Evolutionary conservation across 192 early-diverging fungal genomes (phyloP).

Genomic region (Linnemannia exigua): DNA sequence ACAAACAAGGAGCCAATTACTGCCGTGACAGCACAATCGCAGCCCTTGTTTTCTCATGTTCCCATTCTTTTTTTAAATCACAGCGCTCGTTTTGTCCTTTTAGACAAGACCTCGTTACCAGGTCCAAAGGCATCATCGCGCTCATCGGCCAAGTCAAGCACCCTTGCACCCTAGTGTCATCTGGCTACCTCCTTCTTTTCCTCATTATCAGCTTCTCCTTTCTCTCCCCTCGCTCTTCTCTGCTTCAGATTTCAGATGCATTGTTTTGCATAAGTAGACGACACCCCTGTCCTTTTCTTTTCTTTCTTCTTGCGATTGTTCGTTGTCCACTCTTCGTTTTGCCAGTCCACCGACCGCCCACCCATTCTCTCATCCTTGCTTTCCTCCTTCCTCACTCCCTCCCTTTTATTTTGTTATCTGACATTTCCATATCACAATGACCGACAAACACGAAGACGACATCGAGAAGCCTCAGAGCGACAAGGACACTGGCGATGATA

Average conservation of each 20-base stretch:
- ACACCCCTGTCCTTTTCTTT: neutral
- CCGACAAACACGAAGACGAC: neutral
- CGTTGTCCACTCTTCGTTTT: neutral
- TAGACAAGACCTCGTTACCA: neutral
- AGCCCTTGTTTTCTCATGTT: too few species aligned
- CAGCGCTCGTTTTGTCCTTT: neutral
- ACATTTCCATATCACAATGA: neutral
- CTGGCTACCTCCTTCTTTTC: neutral
- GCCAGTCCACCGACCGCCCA: neutral
- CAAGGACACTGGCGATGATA: neutral
- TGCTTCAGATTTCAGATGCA: neutral
- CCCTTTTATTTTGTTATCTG: neutral
- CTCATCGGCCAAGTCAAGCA: neutral
- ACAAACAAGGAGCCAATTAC: neutral
- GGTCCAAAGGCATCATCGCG: neutral
- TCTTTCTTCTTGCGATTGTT: neutral
- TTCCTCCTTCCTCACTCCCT: neutral
- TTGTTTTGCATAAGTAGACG: neutral
- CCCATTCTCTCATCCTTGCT: neutral
- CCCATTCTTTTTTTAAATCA: constrained; percentile 5
- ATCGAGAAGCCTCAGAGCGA: neutral
- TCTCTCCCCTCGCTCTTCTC: neutral
- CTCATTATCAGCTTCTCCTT: too few species aligned
- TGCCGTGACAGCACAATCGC: neutral
- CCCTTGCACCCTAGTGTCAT: neutral